These are phyloP conservation scores for Clavispora santaluciae DNA, from an alignment of 805 yeast species.

Conservation along the genomic window DNA sequence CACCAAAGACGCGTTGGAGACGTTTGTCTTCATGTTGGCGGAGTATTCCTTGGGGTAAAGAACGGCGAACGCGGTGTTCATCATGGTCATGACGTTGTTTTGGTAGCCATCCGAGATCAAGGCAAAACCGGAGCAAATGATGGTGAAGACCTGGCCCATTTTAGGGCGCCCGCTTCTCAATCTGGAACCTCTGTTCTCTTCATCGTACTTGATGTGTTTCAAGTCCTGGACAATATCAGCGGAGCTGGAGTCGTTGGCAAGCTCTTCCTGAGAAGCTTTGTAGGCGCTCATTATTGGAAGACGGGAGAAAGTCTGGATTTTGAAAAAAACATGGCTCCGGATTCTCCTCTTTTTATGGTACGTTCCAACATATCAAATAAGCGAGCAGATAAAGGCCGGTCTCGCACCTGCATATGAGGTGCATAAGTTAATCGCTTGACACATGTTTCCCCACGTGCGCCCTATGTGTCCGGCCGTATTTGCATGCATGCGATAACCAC, in stretches of 20 bases:
- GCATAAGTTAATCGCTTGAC: not conserved
- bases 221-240: not conserved
- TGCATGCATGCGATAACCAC: too few relatives aligned
- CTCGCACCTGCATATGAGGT: not conserved
- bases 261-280: not conserved
- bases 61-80: slow-evolving; percentile 50
- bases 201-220: slow-evolving; percentile 27
- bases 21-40: slow-evolving; percentile 51
- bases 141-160: slow-evolving; percentile 34
- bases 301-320: not conserved
- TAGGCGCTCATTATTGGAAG: not conserved
- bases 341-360: not conserved
- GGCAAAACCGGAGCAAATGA: slow-evolving; percentile 69
- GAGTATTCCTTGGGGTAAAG: slow-evolving; percentile 39
- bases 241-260: not conserved
- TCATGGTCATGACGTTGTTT: slow-evolving; percentile 68
- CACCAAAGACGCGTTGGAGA: slow-evolving; percentile 63
- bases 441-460: not conserved
- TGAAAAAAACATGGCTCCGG: not conserved
- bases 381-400: not conserved
- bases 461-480: too few relatives aligned
- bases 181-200: slow-evolving; percentile 26
- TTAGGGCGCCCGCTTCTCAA: slow-evolving; percentile 20
- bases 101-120: slow-evolving; percentile 75
- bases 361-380: not conserved